Percentiles rank a stretch among this genome's conserved stretches.
phyloP scores from a whole-genome alignment of 345 rosid genomes.

The Sapria himalayana region DNA sequence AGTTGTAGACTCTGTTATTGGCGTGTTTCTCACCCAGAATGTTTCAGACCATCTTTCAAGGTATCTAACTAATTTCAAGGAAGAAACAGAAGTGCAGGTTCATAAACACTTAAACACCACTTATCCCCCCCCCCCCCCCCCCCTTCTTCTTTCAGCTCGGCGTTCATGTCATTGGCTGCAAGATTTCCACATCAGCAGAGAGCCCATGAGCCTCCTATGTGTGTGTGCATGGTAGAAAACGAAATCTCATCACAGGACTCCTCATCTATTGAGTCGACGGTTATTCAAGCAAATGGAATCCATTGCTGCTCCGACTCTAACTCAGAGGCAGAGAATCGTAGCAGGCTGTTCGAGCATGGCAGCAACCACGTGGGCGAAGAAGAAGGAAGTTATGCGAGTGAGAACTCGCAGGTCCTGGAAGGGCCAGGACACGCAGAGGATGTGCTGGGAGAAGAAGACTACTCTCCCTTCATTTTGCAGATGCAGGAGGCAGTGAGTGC shows the following conservation, averaged over 20 bases:
- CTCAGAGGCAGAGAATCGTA: conserved; percentile 44
- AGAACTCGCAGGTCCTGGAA: too few species aligned
- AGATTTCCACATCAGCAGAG: conserved; percentile 41
- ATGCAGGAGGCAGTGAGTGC: too few species aligned
- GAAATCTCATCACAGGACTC: conserved; percentile 54
- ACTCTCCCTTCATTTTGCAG: too few species aligned
- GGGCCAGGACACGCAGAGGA: too few species aligned
- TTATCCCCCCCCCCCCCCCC: too few species aligned
- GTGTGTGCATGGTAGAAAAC: conserved; percentile 39
- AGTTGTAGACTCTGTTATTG: conserved; percentile 88
- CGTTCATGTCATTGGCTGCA: conserved; percentile 79
- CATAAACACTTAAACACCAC: too few species aligned
- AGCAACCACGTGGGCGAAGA: too few species aligned
- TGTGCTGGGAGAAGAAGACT: too few species aligned
- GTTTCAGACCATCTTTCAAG: conserved; percentile 96
- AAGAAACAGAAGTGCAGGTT: too few species aligned
- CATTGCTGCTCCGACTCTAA: conserved; percentile 37
- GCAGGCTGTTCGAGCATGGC: too few species aligned
- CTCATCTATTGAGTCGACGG: conserved; percentile 30
- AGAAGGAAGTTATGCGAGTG: too few species aligned
- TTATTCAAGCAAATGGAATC: conserved; percentile 24
- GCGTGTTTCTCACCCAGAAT: conserved; percentile 90
- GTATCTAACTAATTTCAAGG: too few species aligned
- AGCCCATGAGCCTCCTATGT: conserved; percentile 41
- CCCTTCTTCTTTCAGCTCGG: conserved; percentile 60